Conservation (phyloP, 768 basidiomycete genomes). For the Russula emetica region DNA sequence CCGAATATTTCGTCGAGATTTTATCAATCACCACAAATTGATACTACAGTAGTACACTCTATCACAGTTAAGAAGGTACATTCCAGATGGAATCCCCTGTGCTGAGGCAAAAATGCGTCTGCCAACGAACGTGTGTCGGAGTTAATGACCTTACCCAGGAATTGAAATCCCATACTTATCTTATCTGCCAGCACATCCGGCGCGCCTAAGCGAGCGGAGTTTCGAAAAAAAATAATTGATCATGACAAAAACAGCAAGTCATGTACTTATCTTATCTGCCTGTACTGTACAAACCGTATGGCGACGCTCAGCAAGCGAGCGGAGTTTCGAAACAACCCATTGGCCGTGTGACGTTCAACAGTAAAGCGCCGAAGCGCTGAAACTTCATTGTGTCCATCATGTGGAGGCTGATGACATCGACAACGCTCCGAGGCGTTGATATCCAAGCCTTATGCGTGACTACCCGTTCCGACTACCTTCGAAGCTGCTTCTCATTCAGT, state of each 20-base stretch:
- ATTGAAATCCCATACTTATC: not conserved
- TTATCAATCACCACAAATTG: too few species aligned
- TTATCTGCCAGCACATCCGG: not conserved
- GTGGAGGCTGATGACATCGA: not conserved
- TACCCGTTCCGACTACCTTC: not conserved
- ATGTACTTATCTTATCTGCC: too few species aligned
- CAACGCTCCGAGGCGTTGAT: not conserved
- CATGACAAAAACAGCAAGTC: too few species aligned
- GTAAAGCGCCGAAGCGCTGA: too few species aligned
- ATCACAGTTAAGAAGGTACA: too few species aligned
- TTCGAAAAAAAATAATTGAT: not conserved
- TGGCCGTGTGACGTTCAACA: not conserved
- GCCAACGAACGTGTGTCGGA: too few species aligned
- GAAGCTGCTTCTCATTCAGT: not conserved
- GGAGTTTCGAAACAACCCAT: not conserved
- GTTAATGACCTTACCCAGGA: too few species aligned
- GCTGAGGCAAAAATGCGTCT: too few species aligned
- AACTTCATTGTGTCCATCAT: not conserved
- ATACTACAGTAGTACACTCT: too few species aligned
- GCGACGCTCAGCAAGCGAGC: not conserved
- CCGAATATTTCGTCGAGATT: too few species aligned
- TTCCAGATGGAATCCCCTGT: too few species aligned
- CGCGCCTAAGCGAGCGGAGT: not conserved
- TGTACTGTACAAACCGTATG: not conserved
- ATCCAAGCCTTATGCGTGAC: not conserved